A percentile compares a stretch with the other conserved stretches of the same genome.
Evolutionary conservation across 179 eudicot genomes (phyloP).

Genomic region (Vitellaria paradoxa): DNA sequence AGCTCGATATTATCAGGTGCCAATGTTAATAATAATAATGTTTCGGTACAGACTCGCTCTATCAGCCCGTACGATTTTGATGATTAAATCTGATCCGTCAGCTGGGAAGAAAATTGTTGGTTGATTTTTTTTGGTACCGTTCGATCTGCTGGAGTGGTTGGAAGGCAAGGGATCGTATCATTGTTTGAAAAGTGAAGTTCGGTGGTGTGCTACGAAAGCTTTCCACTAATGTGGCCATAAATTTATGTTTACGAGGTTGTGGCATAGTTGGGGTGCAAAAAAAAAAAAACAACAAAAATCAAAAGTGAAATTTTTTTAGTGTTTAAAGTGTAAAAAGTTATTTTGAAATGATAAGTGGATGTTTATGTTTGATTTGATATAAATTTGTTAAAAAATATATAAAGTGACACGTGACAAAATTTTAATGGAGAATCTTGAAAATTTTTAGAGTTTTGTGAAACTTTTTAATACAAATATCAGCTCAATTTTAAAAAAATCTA

Average conservation of each 20-base stretch:
- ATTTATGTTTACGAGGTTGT: background rate
- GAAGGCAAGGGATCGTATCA: background rate
- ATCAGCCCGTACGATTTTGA: background rate
- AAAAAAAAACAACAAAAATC: no score
- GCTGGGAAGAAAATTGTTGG: background rate
- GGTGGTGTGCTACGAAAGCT: constrained; percentile 1
- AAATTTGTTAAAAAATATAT: no score
- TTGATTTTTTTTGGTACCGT: background rate
- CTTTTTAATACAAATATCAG: no score
- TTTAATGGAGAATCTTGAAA: no score
- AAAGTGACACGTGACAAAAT: no score
- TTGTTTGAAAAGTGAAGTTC: background rate
- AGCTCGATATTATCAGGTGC: background rate
- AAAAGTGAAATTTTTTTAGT: no score
- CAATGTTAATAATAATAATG: background rate
- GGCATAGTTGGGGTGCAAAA: background rate
- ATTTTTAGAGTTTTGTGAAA: no score
- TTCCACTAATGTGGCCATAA: background rate
- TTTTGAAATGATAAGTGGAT: no score
- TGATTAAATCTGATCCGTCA: background rate
- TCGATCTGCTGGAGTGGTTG: background rate
- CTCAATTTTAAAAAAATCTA: no score
- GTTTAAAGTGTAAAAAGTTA: no score
- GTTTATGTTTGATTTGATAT: no score
- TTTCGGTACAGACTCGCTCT: background rate